Evolutionary conservation across 768 basidiomycete species (phyloP).

Genomic region (Auriculariales sp.): DNA sequence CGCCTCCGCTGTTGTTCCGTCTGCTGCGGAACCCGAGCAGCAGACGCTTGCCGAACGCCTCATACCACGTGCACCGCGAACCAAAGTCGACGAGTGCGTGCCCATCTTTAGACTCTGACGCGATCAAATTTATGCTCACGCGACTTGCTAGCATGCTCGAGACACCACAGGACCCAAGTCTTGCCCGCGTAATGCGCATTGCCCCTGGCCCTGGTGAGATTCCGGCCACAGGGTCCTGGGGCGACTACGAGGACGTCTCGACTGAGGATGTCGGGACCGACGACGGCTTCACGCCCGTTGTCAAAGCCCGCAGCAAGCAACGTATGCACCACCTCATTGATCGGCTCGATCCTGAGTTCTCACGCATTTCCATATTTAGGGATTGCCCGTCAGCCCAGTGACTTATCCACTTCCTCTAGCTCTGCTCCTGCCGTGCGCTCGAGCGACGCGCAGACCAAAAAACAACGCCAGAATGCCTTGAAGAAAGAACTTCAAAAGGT

Average conservation of each 20-base stretch:
- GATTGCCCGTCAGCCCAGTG: conserved; percentile 8
- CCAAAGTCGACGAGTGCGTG: conserved; percentile 56
- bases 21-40: conserved; percentile 6
- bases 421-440: conserved; percentile 4
- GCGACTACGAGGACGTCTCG: conserved; percentile 55
- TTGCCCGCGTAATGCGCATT: conserved; percentile 60
- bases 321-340: too few relatives aligned
- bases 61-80: conserved; percentile 49
- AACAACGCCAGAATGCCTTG: conserved; percentile 53
- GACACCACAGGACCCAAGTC: conserved; percentile 33
- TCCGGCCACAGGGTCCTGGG: conserved; percentile 56
- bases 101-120: too few relatives aligned
- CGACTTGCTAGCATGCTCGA: conserved; percentile 41
- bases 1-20: too few relatives aligned
- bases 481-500: too few relatives aligned
- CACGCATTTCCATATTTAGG: conserved; percentile 16
- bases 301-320: conserved; percentile 35
- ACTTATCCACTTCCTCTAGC: neutral
- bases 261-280: conserved; percentile 27
- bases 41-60: conserved; percentile 46
- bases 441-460: conserved; percentile 40
- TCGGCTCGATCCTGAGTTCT: neutral
- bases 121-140: neutral
- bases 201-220: conserved; percentile 33
- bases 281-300: conserved; percentile 64